These are phyloP conservation scores for Ormosia semicastrata DNA, from an alignment of 306 rosid species.

Conservation along the genomic window DNA sequence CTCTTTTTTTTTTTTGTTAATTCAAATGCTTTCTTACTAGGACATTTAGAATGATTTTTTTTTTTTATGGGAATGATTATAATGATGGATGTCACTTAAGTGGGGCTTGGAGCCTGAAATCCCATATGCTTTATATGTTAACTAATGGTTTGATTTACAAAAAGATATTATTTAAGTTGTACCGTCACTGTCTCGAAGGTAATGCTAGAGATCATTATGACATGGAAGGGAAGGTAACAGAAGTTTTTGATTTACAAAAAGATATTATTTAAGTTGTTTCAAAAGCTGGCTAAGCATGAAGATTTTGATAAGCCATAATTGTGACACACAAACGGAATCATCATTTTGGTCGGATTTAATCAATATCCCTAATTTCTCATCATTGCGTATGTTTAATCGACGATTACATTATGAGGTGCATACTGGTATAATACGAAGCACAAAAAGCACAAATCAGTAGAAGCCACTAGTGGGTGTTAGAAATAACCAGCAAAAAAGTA, in stretches of 20 bases:
- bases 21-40: conserved; percentile 48
- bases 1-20: background rate
- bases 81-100: conserved; percentile 48
- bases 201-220: conserved; percentile 29
- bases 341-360: conserved; percentile 37
- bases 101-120: conserved; percentile 37
- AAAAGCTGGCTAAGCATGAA: conserved; percentile 39
- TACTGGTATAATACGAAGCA: conserved; percentile 26
- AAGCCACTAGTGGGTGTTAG: conserved; percentile 6
- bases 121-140: conserved; percentile 56
- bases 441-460: background rate
- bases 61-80: conserved; percentile 37
- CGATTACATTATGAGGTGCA: background rate
- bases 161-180: conserved; percentile 2
- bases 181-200: conserved; percentile 12
- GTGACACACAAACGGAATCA: conserved; percentile 26
- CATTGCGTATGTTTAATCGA: conserved; percentile 17
- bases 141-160: conserved; percentile 54
- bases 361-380: conserved; percentile 22
- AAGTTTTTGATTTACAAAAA: too few species aligned
- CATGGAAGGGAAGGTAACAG: conserved; percentile 8
- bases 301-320: conserved; percentile 26
- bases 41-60: conserved; percentile 31
- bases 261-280: too few species aligned
- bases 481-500: background rate